Evolutionary conservation across 768 basidiomycete species (phyloP).

Genomic region (Lepiota venenata): DNA sequence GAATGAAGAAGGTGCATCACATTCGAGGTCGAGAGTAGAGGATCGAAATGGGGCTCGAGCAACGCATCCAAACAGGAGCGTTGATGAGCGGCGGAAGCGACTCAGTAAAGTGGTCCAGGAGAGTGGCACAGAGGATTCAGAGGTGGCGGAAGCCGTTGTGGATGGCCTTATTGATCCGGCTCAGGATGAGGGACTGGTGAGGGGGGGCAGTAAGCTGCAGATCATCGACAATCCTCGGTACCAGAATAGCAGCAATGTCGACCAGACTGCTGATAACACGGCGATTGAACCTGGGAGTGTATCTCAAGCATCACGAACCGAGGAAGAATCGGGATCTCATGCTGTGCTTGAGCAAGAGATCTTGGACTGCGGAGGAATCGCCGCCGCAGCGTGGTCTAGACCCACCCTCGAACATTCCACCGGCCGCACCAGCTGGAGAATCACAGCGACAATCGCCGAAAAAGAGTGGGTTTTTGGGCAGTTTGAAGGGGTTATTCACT

Average conservation of each 20-base stretch:
- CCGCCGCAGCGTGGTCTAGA: not conserved
- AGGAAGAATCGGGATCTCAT: not conserved
- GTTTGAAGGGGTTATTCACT: conserved; percentile 42
- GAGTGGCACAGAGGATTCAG: conserved; percentile 4
- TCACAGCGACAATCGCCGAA: conserved; percentile 14
- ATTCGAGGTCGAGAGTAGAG: not conserved
- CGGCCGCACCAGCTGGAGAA: not conserved
- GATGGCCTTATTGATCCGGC: conserved; percentile 28
- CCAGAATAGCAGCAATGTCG: conserved; percentile 10
- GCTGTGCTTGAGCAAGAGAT: not conserved
- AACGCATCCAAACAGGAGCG: not conserved
- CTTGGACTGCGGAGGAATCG: not conserved
- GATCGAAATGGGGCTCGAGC: not conserved
- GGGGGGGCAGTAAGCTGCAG: conserved; percentile 26
- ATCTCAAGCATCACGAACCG: not conserved
- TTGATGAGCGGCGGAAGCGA: not conserved
- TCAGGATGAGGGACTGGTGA: conserved; percentile 27
- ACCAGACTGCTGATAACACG: not conserved
- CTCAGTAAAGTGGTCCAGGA: conserved; percentile 1
- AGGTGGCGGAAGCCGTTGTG: conserved; percentile 16
- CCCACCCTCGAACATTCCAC: not conserved
- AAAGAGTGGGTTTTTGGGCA: conserved; percentile 37
- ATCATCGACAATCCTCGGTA: conserved; percentile 60
- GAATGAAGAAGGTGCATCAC: conserved; percentile 7
- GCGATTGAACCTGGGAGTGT: not conserved